phyloP scores from a whole-genome alignment of 805 yeast species.

The Metschnikowia lochheadii region DNA sequence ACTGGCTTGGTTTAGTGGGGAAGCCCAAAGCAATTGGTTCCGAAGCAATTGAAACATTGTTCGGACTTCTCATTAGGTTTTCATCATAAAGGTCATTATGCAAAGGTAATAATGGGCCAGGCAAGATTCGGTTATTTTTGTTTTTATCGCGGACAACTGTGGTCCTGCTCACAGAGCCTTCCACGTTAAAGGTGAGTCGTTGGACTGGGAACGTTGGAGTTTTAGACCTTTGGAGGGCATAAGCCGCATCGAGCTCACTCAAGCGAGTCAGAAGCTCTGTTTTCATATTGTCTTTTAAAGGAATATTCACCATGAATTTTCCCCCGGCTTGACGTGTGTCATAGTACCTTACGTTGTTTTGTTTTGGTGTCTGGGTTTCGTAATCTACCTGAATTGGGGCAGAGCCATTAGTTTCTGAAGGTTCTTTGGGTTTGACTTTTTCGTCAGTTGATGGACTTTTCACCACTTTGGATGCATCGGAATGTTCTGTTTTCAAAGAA shows the following conservation, averaged over 20 bases:
- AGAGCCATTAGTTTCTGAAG: neutral
- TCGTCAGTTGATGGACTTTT: neutral
- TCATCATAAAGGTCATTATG: constrained; percentile 37
- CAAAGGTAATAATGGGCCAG: constrained; percentile 38
- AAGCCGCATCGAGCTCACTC: constrained; percentile 2
- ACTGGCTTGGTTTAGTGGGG: constrained; percentile 22
- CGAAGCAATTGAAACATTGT: constrained; percentile 16
- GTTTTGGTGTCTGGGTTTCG: neutral
- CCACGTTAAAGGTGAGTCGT: constrained; percentile 1
- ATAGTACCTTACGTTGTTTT: neutral
- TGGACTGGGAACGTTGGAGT: neutral
- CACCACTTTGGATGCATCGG: neutral
- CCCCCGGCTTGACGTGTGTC: neutral
- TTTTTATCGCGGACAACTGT: constrained; percentile 27
- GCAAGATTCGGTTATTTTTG: constrained; percentile 31
- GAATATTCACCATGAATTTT: constrained; percentile 1
- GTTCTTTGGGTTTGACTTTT: neutral
- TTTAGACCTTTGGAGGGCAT: constrained; percentile 1
- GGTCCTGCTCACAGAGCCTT: constrained; percentile 20
- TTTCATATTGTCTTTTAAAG: neutral
- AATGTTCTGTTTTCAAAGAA: neutral
- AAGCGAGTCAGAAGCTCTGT: neutral
- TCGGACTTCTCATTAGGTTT: constrained; percentile 21
- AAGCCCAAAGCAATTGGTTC: constrained; percentile 36
- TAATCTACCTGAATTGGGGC: neutral